Base-by-base conservation (phyloP, 805 yeast species). In the Zygosaccharomyces kombuchaensis region DNA sequence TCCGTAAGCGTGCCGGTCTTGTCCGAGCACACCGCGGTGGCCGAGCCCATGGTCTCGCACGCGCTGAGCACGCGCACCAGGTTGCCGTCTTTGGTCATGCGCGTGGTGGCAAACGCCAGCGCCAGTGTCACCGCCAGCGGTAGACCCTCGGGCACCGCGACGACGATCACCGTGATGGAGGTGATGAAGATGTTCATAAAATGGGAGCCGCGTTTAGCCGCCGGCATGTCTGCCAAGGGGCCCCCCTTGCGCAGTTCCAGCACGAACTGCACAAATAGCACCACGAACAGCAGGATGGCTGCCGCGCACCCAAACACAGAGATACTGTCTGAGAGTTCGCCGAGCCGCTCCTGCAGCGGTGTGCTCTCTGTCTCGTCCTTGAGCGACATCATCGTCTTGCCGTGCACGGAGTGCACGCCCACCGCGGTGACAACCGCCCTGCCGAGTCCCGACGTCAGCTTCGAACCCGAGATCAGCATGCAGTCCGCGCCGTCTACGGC, bases 11-110 rank as follows among this genome's bases (percentile, higher is more conserved):
- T 93, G 48, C 99, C 99, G 0, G 99, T 93, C 66, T 93, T 91
- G 70, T 93, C 99, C 0, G 97, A 89, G 67, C 99, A 93, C 42
- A 93, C 76, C 3, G 96, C 93, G 10, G 98, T 93, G 1, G 97
- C 99, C 38, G 96, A 88, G 35, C 99, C 99, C 98, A 93, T 91
- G 13, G 96, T 93, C 68, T 93, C 99, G 75, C 99, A 93, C 37
- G 95, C 83, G 59, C 82, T 83, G 54, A 93, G 73, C 8, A 88
- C 95, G 57, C 99, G 81, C n/a, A 93, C 99, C 58, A 93, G 73
- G 63, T 91, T 91, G 52, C 95, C 95, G 65, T 93, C 96, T 64
- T 86, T 85, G 16, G 96, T 89, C 99, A 93, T 93, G 67, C 98
- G 78, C 8, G 96, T 90, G 2, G 99, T 93, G 2, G 99, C 99